Evolutionary conservation across 1,284 basidiomycete species (phyloP).

Genomic region (Marasmius fiardii): DNA sequence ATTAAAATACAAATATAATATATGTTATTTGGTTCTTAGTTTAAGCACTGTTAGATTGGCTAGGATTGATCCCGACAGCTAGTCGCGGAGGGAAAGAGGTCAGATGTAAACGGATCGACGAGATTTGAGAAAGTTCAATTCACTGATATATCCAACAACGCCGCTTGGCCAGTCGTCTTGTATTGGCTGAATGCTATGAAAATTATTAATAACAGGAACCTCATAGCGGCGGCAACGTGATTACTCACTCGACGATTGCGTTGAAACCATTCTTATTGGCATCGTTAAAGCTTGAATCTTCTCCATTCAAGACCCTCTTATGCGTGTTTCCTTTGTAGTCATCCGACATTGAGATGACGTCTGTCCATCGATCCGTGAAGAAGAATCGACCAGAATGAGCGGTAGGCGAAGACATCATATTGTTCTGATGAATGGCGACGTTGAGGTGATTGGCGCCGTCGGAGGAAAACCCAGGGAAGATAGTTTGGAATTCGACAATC

Average conservation of each 20-base stretch:
- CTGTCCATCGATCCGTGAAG: conserved; percentile 38
- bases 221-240: background rate
- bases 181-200: conserved; percentile 6
- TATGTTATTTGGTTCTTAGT: too few species aligned
- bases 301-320: conserved; percentile 25
- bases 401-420: conserved; percentile 1
- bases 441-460: conserved; percentile 31
- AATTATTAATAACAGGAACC: too few species aligned
- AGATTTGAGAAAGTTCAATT: background rate
- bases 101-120: background rate
- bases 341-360: conserved; percentile 24
- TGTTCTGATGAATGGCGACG: conserved; percentile 24
- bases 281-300: conserved; percentile 26
- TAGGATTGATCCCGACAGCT: conserved; percentile 11
- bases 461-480: conserved; percentile 46
- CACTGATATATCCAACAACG: conserved; percentile 13
- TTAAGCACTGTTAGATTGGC: background rate
- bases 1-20: too few species aligned
- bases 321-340: conserved; percentile 31
- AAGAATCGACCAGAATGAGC: conserved; percentile 34
- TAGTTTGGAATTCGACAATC: conserved; percentile 49
- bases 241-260: conserved; percentile 29
- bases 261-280: conserved; percentile 28
- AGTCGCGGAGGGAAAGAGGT: background rate
- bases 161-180: conserved; percentile 13